Percentiles rank a stretch among this genome's conserved stretches.
phyloP scores from a whole-genome alignment of 805 yeast genomes.

The Zygotorulaspora danielsina region DNA sequence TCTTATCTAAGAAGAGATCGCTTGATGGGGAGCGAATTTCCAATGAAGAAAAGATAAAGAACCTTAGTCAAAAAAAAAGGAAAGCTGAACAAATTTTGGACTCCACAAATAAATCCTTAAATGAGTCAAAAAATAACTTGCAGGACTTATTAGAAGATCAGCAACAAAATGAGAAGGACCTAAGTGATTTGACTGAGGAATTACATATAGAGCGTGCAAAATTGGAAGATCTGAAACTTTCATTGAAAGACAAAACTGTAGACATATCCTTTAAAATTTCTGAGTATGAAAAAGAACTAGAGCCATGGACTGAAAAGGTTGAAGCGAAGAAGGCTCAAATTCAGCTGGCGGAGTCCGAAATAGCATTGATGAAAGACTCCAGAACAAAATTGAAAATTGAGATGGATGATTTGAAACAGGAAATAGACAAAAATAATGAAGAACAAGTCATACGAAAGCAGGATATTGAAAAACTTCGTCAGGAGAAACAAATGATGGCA shows the following conservation, averaged over 20 bases:
- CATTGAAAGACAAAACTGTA: slow-evolving; percentile 70
- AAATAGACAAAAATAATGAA: slow-evolving; percentile 43
- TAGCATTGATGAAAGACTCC: slow-evolving; percentile 54
- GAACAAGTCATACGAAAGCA: slow-evolving; percentile 49
- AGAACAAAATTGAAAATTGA: slow-evolving; percentile 43
- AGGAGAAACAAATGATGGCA: slow-evolving; percentile 45
- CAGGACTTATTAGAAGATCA: slow-evolving; percentile 44
- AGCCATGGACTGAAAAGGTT: slow-evolving; percentile 77
- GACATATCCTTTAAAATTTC: slow-evolving; percentile 63
- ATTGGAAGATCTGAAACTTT: slow-evolving; percentile 60
- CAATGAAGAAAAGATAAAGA: slow-evolving; percentile 71
- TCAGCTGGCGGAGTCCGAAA: slow-evolving; percentile 58
- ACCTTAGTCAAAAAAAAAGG: slow-evolving; percentile 51
- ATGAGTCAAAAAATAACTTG: slow-evolving; percentile 45
- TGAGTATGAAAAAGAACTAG: slow-evolving; percentile 56
- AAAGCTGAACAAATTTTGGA: slow-evolving; percentile 55
- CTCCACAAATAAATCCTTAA: slow-evolving; percentile 43
- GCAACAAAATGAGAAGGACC: slow-evolving; percentile 41
- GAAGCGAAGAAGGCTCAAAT: slow-evolving; percentile 60
- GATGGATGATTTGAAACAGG: slow-evolving; percentile 41
- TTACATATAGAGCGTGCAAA: slow-evolving; percentile 50
- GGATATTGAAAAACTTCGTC: slow-evolving; percentile 42
- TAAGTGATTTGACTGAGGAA: slow-evolving; percentile 42
- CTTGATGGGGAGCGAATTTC: slow-evolving; percentile 60
- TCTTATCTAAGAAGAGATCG: slow-evolving; percentile 28